These are phyloP conservation scores for Entophlyctis luteolus DNA, from an alignment of 192 early-diverging fungal species.

Conservation along the genomic window DNA sequence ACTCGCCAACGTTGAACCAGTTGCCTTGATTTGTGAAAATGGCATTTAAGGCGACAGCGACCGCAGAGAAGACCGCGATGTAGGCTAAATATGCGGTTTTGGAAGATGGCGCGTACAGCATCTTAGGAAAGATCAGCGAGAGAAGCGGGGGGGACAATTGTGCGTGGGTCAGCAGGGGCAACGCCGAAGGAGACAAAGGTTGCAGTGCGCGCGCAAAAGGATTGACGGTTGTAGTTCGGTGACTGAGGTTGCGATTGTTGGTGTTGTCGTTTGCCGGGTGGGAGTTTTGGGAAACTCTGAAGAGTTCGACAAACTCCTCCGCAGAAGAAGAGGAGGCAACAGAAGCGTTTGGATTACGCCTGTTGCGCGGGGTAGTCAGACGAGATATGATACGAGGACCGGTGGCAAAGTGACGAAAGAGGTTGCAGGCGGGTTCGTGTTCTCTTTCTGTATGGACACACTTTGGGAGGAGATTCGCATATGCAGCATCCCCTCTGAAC, in stretches of 20 bases:
- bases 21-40: slow-evolving; percentile 84
- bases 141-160: slow-evolving; percentile 10
- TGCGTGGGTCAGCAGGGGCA: not conserved
- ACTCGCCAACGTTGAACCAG: slow-evolving; percentile 80
- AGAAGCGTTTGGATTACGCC: slow-evolving; percentile 4
- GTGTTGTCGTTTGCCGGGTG: not conserved
- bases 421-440: not conserved
- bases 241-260: not conserved
- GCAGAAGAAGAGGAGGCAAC: slow-evolving; percentile 4
- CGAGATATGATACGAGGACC: slow-evolving; percentile 1
- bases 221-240: not conserved
- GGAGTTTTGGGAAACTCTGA: not conserved
- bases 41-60: slow-evolving; percentile 73
- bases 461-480: no score
- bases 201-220: not conserved
- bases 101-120: slow-evolving; percentile 38
- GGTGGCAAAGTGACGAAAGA: no score
- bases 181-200: not conserved
- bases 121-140: not conserved
- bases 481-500: no score
- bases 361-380: slow-evolving; percentile 20
- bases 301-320: no score
- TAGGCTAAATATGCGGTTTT: slow-evolving; percentile 39
- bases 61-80: slow-evolving; percentile 22
- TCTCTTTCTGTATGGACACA: no score